Evolutionary conservation across 306 rosid species (phyloP), one percentile per base, ranked within the genome.

Genomic region (Nissolia schottii): DNA sequence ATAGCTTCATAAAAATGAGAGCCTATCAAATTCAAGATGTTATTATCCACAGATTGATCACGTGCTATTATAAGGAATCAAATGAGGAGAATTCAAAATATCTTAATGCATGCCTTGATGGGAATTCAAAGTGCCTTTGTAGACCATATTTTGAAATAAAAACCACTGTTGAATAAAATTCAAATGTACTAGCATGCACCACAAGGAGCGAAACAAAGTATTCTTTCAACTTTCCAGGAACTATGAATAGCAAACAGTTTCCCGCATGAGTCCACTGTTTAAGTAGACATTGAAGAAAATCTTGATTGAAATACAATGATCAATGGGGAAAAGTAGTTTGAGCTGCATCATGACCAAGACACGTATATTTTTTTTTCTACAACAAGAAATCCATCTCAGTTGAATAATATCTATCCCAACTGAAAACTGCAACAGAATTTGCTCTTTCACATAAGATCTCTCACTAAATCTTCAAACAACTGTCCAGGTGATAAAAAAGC

Each of bases 151-250:
- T 34, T 23, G 56, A 56, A 35, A 48, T 34, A 80, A 43, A 55
- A 18, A 49, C 27, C 7, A 24, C 46, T 68, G 35, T 11, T 15
- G 37, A 14, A 64, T 29, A 74, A 48, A 62, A 29, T 45, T 38
- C 57, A 80, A 67, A 45, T 46, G 64, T 18, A 69, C 12, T 1
- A 76, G 74, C 31, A 81, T 27, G 70, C 15, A 46, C 50, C 31
- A 18, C 32, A 60, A 15, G 15, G 25, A 69, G 41, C 11, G 0
- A 7, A 11, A 20, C 18, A 19, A 74, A 11, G 28, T 7, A 63
- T 16, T 62, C 24, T 10, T 62, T 40, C 29, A 16, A 13, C 48
- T 22, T 38, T 5, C 35, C 40, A 49, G 27, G 67, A 49, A 62
- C 12, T 16, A 61, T 50, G 7, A 28, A 13, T 24, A 61, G 19